Base-by-base conservation (phyloP, 345 rosid genomes). In the Toxicodendron radicans region DNA sequence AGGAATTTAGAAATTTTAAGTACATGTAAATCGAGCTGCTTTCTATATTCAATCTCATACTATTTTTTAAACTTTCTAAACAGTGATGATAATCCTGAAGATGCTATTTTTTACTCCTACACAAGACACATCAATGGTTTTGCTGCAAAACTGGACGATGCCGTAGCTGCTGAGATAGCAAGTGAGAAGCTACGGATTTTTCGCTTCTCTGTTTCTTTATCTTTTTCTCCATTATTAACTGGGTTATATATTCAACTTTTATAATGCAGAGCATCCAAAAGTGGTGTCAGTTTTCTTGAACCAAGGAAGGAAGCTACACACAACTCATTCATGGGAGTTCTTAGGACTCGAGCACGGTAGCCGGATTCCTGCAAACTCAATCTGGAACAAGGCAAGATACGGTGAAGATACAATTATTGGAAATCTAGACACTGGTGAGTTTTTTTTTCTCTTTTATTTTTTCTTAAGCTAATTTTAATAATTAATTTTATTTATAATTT, bases 261-360 rank as follows among this genome's bases (percentile, higher is more conserved):
- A 32, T 35, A 60, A 10, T 65, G 72, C 75, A 95, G 98, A 76
- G 77, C 92, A 92, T 75, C 96, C 99, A 2, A 82, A 81, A 5
- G 99, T 91, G 23, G 87, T 88, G 46, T 95, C 99, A 17, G 87
- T 91, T 20, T 93, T 91, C 85, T 69, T 73, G 83, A 90, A 89
- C 88, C 67, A 73, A 80, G 97, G 80, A 27, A 87, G 79, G 58
- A 86, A 91, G 67, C 80, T 95, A 20, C 97, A 92, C 84, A 95
- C 98, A 8, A 95, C 95, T 33, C 88, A 90, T 52, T 93, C 99
- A 57, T 95, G 99, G 98, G 92, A 90, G n/a, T 95, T 92, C 74
- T 79, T 95, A 66, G 85, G 88, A 13, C 81, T 88, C 20, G 97
- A 92, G 75, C 83, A 77, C 2, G 54, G 82, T 65, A 90, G 90